These are phyloP conservation scores for Colletotrichum neosansevieriae DNA, from an alignment of 2,329 filamentous ascomycete genomes.

Conservation along the genomic window DNA sequence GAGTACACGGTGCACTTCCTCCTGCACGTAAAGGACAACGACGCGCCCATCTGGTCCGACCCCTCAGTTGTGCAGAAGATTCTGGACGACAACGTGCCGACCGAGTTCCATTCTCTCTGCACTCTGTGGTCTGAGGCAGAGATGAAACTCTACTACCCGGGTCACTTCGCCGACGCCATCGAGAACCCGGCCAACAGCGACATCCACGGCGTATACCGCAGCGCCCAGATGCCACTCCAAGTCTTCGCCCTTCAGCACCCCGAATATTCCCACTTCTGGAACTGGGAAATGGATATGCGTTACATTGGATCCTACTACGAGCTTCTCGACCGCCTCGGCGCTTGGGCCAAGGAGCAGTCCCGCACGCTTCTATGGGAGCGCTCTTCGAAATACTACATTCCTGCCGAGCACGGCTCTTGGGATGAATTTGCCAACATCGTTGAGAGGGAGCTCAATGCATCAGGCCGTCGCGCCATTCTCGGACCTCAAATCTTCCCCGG, in stretches of 20 bases:
- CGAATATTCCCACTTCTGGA: constrained; percentile 76
- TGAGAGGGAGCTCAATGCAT: constrained; percentile 67
- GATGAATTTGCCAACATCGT: constrained; percentile 78
- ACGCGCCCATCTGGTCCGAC: constrained; percentile 85
- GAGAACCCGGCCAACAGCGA: constrained; percentile 67
- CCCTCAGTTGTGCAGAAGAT: constrained; percentile 78
- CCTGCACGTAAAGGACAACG: constrained; percentile 84
- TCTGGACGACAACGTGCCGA: constrained; percentile 73
- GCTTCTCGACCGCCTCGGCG: constrained; percentile 74
- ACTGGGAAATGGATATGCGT: constrained; percentile 78
- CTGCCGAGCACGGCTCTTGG: constrained; percentile 76
- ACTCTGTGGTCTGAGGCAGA: constrained; percentile 88
- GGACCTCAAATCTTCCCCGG: constrained; percentile 71
- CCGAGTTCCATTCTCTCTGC: constrained; percentile 83
- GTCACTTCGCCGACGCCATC: constrained; percentile 77
- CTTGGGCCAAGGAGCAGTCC: constrained; percentile 76
- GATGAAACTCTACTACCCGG: constrained; percentile 82
- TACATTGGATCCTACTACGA: constrained; percentile 78
- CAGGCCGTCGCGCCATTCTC: constrained; percentile 71
- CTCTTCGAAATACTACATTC: constrained; percentile 81
- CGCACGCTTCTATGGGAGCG: constrained; percentile 83
- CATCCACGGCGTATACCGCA: constrained; percentile 78
- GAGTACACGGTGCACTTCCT: constrained; percentile 88
- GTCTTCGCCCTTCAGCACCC: constrained; percentile 73
- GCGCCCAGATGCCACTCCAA: constrained; percentile 72